Evolutionary conservation across 352 stramenopile species (phyloP), one percentile per base, ranked within the genome.

Genomic region (Globisporangium ultimum): DNA sequence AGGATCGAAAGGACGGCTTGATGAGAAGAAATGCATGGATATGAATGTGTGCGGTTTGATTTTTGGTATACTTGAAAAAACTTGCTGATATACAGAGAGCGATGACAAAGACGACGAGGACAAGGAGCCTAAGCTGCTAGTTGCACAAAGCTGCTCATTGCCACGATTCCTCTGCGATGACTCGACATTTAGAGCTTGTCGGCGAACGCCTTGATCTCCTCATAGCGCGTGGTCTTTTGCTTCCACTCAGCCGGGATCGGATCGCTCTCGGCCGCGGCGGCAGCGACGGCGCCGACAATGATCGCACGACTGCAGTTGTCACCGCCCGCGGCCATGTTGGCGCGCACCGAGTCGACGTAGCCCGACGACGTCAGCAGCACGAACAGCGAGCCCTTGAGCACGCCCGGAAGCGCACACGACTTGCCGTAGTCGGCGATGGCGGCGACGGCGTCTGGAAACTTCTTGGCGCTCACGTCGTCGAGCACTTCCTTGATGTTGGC

Each of bases 231-330:
- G 20, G 76, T 84, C 67, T 84, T 84, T 28, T 74, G 34, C 65
- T 74, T 78, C 79, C 79, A 87, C 6, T 70, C 60, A 20, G 55
- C 62, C 21, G 78, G 76, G 41, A 87, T 66, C 2, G 50, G 53
- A 21, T 76, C 61, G 11, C 13, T 55, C 1, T 66, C 66, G 0
- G 56, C 58, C 1, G 71, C 72, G 0, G 78, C 78, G 22, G 80
- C 78, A 9, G 67, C 57, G 41, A 78, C 60, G 38, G 80, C 80
- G 32, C 80, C 80, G 46, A 90, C 73, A 24, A 87, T 63, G 52
- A 90, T 84, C 22, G 78, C 70, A 24, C 80, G 76, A 28, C 80
- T 87, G 66, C 78, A 88, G 68, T 88, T 90, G 74, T 90, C 80
- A 24, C 78, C 78, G 18, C 80, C 80, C 0, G 80, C 76, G 32